These are phyloP conservation scores for Solanum tarijense DNA, from an alignment of 257 asterid genomes.

Conservation along the genomic window DNA sequence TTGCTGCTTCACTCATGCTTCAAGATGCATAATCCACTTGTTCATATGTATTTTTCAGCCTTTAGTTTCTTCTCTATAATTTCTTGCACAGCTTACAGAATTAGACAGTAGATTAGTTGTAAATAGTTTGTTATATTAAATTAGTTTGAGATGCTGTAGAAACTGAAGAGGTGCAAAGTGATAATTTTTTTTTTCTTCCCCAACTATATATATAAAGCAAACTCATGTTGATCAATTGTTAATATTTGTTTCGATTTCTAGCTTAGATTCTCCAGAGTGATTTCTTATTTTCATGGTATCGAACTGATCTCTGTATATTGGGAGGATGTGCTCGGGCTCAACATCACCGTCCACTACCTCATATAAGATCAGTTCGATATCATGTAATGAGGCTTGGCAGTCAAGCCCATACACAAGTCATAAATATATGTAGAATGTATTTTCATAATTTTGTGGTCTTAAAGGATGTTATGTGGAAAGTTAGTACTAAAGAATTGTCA, in stretches of 20 bases:
- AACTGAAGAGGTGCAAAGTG: not conserved
- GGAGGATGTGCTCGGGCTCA: not conserved
- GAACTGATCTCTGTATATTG: not conserved
- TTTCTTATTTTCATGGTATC: not conserved
- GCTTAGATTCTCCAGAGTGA: not conserved
- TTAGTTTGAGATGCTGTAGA: not conserved
- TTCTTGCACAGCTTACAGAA: not conserved
- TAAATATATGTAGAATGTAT: no score
- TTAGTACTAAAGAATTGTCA: no score
- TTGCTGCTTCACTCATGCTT: not conserved
- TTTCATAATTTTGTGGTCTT: not conserved
- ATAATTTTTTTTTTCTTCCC: not conserved
- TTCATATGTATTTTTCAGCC: not conserved
- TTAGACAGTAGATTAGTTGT: not conserved
- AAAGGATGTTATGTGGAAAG: no score
- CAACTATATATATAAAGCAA: not conserved
- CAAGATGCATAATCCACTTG: not conserved
- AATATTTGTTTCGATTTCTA: not conserved
- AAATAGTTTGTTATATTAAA: not conserved
- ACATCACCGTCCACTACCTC: not conserved
- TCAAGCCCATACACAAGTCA: not conserved
- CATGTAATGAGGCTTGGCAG: not conserved
- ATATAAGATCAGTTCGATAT: no score
- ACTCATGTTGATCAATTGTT: not conserved
- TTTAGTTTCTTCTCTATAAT: not conserved